Conservation (phyloP, 768 basidiomycete genomes). For the Coprinopsis marcescibilis region DNA sequence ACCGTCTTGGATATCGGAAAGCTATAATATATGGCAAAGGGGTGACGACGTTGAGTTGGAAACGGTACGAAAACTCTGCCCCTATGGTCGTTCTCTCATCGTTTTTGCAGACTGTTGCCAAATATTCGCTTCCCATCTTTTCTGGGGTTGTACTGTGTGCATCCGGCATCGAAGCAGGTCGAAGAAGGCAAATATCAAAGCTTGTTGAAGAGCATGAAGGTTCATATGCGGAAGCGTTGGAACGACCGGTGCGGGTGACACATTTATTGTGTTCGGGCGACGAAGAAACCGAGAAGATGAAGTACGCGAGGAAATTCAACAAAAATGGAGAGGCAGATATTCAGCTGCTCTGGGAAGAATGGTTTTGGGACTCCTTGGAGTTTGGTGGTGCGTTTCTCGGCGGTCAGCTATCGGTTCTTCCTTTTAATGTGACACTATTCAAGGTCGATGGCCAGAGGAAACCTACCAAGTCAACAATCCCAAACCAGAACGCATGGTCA, state of each 20-base stretch:
- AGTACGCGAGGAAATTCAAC: constrained; percentile 72
- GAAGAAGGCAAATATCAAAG: constrained; percentile 59
- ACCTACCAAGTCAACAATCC: constrained; percentile 55
- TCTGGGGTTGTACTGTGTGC: constrained; percentile 61
- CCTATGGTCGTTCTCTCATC: neutral
- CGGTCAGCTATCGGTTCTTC: neutral
- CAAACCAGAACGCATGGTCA: constrained; percentile 48
- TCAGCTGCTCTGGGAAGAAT: constrained; percentile 87
- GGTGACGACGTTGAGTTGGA: constrained; percentile 74
- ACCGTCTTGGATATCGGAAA: constrained; percentile 72
- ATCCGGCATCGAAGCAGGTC: constrained; percentile 64
- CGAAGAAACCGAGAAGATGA: constrained; percentile 69
- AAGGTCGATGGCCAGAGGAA: constrained; percentile 61
- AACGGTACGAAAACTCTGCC: constrained; percentile 40
- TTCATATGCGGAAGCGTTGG: constrained; percentile 66
- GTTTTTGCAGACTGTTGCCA: constrained; percentile 46
- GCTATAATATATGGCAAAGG: constrained; percentile 66
- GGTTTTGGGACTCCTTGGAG: constrained; percentile 91
- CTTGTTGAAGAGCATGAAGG: constrained; percentile 59
- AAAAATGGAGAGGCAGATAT: constrained; percentile 65
- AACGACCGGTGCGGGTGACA: constrained; percentile 74
- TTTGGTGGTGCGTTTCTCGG: constrained; percentile 49
- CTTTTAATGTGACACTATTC: neutral
- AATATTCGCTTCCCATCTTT: constrained; percentile 70
- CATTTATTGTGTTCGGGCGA: constrained; percentile 77